A percentile compares a stretch with the other conserved stretches of the same genome.
These are phyloP conservation scores for Solanum chmielewskii DNA, from an alignment of 257 asterid species.

Conservation along the genomic window DNA sequence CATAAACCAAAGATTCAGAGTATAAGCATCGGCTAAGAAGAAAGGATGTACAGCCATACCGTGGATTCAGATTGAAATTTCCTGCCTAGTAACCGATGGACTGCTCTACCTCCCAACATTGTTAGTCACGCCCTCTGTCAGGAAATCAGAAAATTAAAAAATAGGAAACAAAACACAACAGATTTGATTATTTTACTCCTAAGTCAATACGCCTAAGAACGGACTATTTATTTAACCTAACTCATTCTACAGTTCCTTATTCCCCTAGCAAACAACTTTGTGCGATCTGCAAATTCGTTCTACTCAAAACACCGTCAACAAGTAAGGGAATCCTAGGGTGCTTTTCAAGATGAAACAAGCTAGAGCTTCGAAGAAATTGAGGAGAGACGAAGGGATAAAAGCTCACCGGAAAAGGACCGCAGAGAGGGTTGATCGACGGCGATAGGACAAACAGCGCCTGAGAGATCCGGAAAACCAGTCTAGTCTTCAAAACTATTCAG, in stretches of 20 bases:
- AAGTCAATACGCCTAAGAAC: neutral
- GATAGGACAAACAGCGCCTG: neutral
- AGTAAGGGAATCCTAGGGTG: neutral
- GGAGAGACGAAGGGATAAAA: neutral
- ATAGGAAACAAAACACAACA: neutral
- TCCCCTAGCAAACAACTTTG: neutral
- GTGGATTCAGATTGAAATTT: conserved; percentile 28
- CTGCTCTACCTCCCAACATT: conserved; percentile 45
- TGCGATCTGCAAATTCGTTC: neutral
- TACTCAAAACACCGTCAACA: neutral
- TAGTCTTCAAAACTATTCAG: neutral
- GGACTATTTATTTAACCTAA: neutral
- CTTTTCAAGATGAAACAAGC: neutral
- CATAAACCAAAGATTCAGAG: neutral
- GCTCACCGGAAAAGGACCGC: neutral
- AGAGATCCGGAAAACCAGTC: neutral
- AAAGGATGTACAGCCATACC: conserved; percentile 8
- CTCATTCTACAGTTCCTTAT: neutral
- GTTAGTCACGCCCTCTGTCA: conserved; percentile 20
- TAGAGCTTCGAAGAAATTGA: neutral
- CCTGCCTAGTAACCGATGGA: conserved; percentile 34
- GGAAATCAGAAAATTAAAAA: neutral
- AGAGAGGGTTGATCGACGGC: neutral
- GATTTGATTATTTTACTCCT: neutral
- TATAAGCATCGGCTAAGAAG: neutral